Evolutionary conservation across 352 stramenopile species (phyloP), one percentile per base, ranked within the genome.

Genomic region (Globisporangium yorkense): DNA sequence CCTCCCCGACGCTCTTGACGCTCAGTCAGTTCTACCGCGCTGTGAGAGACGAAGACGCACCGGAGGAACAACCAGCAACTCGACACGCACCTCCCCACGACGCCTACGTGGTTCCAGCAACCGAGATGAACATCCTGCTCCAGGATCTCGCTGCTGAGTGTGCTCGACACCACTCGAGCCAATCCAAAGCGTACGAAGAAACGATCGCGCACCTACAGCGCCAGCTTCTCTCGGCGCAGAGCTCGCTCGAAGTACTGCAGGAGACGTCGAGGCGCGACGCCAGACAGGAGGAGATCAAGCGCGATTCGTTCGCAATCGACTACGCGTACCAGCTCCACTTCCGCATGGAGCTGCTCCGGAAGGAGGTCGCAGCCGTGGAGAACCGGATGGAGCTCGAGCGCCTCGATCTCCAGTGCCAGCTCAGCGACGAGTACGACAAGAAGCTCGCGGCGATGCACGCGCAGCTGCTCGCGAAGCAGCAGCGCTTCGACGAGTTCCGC

Each of bases 401-500:
- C 0, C 68, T 80, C 49, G 37, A 60, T 0, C 44, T 89, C 12
- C 62, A 74, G 1, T 78, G 71, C 33, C 61, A 86, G 13, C 61
- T 92, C 13, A 65, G 65, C 8, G 57, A 62, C 15, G 75, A 78
- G 12, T 92, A 83, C 63, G 76, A 84, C n/a, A 52, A 67, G n/a
- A 80, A 83, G 20, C 60, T 92, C 9, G 67, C 64, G 2, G 62
- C 71, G 0, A 77, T 89, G 63, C 74, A 83, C 24, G 54, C 70
- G 1, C 68, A 87, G 15, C 43, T 92, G 7, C 50, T 87, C 7
- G 52, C 70, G 18, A 84, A 78, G 31, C 70, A 88, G 53, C 72
- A 81, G 5, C 70, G 86, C 35, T 92, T 92, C 18, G 77, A 84
- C 5, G 74, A 78, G 33, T 89, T 81, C 50, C 75, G 80, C 16